Percentiles rank a stretch among this genome's conserved stretches.
These are phyloP conservation scores for Gaeumannomyces sp. DNA, from an alignment of 2,329 filamentous ascomycete species.

Conservation along the genomic window DNA sequence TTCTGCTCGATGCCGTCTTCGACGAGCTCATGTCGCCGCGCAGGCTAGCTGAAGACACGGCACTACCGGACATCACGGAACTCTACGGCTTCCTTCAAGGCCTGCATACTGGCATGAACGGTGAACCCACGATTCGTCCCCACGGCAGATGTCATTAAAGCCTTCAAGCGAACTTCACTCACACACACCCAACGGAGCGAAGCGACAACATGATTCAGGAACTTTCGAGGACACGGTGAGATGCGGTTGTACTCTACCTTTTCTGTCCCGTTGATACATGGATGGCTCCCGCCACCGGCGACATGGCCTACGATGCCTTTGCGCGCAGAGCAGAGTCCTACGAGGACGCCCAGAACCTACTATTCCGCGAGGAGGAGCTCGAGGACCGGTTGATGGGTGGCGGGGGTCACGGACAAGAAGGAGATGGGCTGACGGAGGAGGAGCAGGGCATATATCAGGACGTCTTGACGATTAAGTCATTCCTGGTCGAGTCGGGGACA, in stretches of 20 bases:
- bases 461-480: slow-evolving; percentile 75
- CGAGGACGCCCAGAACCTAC: slow-evolving; percentile 83
- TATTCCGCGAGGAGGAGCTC: slow-evolving; percentile 84
- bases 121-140: slow-evolving; percentile 87
- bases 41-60: slow-evolving; percentile 22
- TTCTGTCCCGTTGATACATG: slow-evolving; percentile 81
- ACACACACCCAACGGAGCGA: slow-evolving; percentile 46
- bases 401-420: slow-evolving; percentile 18
- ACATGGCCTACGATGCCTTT: slow-evolving; percentile 64
- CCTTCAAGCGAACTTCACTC: slow-evolving; percentile 46
- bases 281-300: slow-evolving; percentile 73
- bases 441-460: slow-evolving; percentile 81
- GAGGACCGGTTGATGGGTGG: slow-evolving; percentile 64
- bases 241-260: slow-evolving; percentile 92
- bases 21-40: slow-evolving; percentile 61
- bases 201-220: slow-evolving; percentile 46
- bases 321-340: slow-evolving; percentile 68
- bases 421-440: slow-evolving; percentile 55
- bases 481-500: slow-evolving; percentile 72
- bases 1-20: slow-evolving; percentile 83
- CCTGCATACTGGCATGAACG: slow-evolving; percentile 93
- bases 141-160: slow-evolving; percentile 37
- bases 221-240: slow-evolving; percentile 83
- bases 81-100: slow-evolving; percentile 83
- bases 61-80: slow-evolving; percentile 78